Evolutionary conservation across 2,329 filamentous ascomycete genomes (phyloP), one percentile per base, ranked within the genome.

Genomic region (Chrysoporthe deuterocubensis): DNA sequence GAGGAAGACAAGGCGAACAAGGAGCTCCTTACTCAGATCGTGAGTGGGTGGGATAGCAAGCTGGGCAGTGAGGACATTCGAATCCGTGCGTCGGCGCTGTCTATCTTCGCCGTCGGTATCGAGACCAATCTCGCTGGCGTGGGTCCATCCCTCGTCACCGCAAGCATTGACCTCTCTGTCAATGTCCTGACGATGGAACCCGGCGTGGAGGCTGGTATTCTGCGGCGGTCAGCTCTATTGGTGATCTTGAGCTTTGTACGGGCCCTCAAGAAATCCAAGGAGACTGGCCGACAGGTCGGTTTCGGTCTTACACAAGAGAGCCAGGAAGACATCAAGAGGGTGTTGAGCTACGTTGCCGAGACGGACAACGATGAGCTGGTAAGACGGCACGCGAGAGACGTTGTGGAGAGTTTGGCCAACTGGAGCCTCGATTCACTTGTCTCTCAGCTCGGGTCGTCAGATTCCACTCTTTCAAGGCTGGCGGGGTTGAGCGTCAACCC

Each of bases 311-410:
- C 82, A 1, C 80, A 83, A 18, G 78, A 82, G 69, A 89, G 86
- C 73, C 82, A 87, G 62, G 81, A 84, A 40, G 88, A 92, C 65
- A 84, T 93, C n/a, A 77, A 84, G 72, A 82, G 85, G 60, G 85
- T 90, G 11, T 75, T 93, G 52, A 77, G 79, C 63, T 93, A 92
- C 76, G 82, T 92, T n/a, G 82, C 83, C 7, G 82, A 80, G 50
- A 89, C 87, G 34, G 91, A 94, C 76, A 84, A 82, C 34, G 91
- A 94, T 74, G 89, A 85, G 0, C 78, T 94, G 54, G 91, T 92
- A 13, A 84, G 84, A 70, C 84, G 89, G 72, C 90, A 93, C 76
- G 90, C 90, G 2, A 79, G 78, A 43, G 89, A 89, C 72, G 89
- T 90, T n/a, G 76, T 89, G 13, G 90, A 92, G 75, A 90, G 86